Conservation (phyloP, 345 rosid genomes). For the Geranium brycei region DNA sequence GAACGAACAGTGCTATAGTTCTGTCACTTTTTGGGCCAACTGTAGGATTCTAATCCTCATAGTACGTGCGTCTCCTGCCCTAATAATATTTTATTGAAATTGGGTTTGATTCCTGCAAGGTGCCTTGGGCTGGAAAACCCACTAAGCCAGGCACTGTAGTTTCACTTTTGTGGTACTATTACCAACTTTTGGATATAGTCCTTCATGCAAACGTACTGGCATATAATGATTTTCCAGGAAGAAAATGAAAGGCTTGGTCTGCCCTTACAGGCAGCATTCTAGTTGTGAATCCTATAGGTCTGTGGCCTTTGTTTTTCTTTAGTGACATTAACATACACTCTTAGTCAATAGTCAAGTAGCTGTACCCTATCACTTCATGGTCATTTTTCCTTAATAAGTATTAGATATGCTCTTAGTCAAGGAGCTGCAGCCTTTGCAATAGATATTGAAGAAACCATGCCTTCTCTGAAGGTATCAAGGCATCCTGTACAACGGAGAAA, state of each 20-base stretch:
- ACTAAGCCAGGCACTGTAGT: background rate
- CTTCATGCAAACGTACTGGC: background rate
- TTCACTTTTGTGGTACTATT: background rate
- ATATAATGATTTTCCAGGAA: background rate
- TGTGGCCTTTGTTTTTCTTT: background rate
- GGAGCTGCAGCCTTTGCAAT: conserved; percentile 79
- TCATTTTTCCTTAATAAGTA: conserved; percentile 19
- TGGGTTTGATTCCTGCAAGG: background rate
- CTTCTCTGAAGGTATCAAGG: conserved; percentile 30
- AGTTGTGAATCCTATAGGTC: background rate
- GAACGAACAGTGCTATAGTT: background rate
- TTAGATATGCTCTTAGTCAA: conserved; percentile 60
- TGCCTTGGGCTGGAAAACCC: background rate
- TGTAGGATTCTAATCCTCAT: background rate
- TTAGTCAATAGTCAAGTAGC: background rate
- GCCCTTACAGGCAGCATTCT: background rate
- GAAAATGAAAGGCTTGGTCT: background rate
- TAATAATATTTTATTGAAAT: no score
- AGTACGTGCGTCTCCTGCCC: background rate
- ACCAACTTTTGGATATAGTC: background rate
- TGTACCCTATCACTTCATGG: conserved; percentile 4
- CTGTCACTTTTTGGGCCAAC: background rate
- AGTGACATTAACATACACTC: no score
- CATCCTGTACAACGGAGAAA: conserved; percentile 51
- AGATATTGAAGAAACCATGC: conserved; percentile 44